A percentile compares a stretch with the other conserved stretches of the same genome.
These are phyloP conservation scores for Phytophthora meadii DNA, from an alignment of 352 stramenopile genomes.

Conservation along the genomic window DNA sequence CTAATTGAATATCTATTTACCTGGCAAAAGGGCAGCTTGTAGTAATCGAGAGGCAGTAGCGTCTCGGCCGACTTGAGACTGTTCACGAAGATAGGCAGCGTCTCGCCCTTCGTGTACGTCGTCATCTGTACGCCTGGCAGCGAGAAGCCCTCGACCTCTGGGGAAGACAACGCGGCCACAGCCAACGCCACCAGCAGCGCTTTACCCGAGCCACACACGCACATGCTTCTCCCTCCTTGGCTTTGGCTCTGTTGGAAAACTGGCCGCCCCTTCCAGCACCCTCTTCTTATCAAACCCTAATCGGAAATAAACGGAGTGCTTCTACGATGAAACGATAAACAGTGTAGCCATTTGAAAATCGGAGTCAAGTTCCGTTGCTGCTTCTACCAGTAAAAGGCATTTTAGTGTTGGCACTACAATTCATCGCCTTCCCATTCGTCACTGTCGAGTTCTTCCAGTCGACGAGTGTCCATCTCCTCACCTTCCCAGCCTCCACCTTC, in stretches of 20 bases:
- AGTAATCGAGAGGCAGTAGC: conserved; percentile 97
- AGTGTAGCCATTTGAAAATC: conserved; percentile 4
- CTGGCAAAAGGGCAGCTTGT: conserved; percentile 97
- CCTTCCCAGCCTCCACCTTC: conserved; percentile 38
- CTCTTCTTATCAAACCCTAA: conserved; percentile 20
- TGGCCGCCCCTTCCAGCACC: conserved; percentile 21
- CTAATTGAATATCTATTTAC: conserved; percentile 31
- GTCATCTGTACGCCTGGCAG: conserved; percentile 90
- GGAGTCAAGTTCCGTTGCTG: background rate
- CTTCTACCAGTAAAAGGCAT: background rate
- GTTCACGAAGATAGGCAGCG: conserved; percentile 94
- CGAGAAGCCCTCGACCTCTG: conserved; percentile 54
- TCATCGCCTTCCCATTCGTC: conserved; percentile 74
- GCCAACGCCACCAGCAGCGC: conserved; percentile 38
- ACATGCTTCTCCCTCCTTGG: conserved; percentile 26
- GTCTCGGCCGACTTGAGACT: conserved; percentile 95
- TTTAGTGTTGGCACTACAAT: conserved; percentile 35
- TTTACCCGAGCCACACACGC: conserved; percentile 23
- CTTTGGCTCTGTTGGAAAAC: conserved; percentile 16
- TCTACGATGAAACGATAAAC: conserved; percentile 13
- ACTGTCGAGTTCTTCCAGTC: conserved; percentile 33
- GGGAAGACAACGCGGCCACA: conserved; percentile 15
- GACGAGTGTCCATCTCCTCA: conserved; percentile 30
- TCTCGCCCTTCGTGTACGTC: conserved; percentile 86
- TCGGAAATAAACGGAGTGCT: conserved; percentile 22